A percentile compares a stretch with the other conserved stretches of the same genome.
These are phyloP conservation scores for Plenodomus biglobosus DNA, from an alignment of 2,329 filamentous ascomycete species.

Conservation along the genomic window DNA sequence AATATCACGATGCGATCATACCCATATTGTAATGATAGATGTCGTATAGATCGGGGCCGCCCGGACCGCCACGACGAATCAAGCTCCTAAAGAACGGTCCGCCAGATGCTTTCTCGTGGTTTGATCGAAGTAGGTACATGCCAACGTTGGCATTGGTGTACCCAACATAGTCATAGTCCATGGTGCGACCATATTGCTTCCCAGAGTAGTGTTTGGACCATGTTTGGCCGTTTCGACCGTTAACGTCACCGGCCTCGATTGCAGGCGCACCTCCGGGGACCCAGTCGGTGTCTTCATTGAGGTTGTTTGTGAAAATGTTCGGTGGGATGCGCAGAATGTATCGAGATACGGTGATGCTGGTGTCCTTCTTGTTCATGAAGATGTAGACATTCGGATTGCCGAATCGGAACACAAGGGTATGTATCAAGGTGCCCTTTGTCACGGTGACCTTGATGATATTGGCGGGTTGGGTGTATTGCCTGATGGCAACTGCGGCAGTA, in stretches of 20 bases:
- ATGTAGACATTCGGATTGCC: conserved; percentile 59
- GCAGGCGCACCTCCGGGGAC: conserved; percentile 15
- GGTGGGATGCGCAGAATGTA: conserved; percentile 40
- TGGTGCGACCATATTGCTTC: conserved; percentile 44
- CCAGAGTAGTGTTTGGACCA: conserved; percentile 49
- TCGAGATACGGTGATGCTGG: conserved; percentile 44
- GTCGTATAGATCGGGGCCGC: conserved; percentile 48
- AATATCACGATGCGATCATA: not conserved
- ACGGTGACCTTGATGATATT: conserved; percentile 60
- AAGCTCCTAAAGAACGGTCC: conserved; percentile 47
- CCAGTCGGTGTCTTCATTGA: conserved; percentile 42
- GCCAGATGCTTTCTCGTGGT: conserved; percentile 47
- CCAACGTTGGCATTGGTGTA: conserved; percentile 42
- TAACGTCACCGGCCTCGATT: conserved; percentile 26
- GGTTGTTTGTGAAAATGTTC: conserved; percentile 31
- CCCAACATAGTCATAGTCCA: conserved; percentile 46
- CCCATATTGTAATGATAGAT: conserved; percentile 52
- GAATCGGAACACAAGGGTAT: conserved; percentile 61
- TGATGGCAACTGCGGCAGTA: conserved; percentile 54
- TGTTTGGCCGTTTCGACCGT: conserved; percentile 30
- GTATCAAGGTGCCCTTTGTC: conserved; percentile 57
- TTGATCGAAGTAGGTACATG: conserved; percentile 45
- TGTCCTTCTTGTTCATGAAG: conserved; percentile 49
- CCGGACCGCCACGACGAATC: conserved; percentile 39
- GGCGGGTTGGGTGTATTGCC: conserved; percentile 27